Evolutionary conservation across 2,329 filamentous ascomycete genomes (phyloP).

Genomic region (Xylariaceae sp.): DNA sequence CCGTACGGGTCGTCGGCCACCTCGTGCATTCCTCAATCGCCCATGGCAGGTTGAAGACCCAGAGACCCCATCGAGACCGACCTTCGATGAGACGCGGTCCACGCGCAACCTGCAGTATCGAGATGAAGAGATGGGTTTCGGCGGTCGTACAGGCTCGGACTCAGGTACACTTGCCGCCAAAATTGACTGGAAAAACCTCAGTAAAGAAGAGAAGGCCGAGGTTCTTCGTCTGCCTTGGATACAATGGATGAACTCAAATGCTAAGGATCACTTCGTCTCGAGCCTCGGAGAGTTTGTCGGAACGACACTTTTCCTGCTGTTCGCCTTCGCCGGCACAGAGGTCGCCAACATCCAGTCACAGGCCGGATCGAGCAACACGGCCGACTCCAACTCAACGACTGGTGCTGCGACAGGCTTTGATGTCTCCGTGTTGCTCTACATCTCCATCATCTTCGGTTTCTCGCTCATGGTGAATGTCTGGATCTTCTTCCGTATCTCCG

Average conservation of each 20-base stretch:
- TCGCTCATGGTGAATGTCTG: neutral
- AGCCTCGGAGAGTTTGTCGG: slow-evolving; percentile 35
- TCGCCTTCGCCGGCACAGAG: slow-evolving; percentile 37
- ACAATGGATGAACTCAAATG: slow-evolving; percentile 42
- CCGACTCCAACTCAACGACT: slow-evolving; percentile 12
- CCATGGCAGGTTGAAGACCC: neutral
- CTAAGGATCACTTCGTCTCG: slow-evolving; percentile 41
- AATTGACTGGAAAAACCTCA: slow-evolving; percentile 36
- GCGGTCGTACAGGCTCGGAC: neutral
- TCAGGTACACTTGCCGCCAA: neutral
- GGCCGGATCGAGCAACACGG: neutral
- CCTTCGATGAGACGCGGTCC: neutral
- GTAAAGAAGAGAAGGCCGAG: slow-evolving; percentile 35
- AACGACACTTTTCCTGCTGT: slow-evolving; percentile 40
- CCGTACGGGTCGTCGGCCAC: neutral
- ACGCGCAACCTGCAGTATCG: neutral
- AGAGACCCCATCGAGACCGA: neutral
- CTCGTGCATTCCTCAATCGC: neutral
- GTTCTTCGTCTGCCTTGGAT: slow-evolving; percentile 41
- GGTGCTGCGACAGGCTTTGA: slow-evolving; percentile 6
- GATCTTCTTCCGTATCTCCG: slow-evolving; percentile 35
- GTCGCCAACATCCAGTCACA: slow-evolving; percentile 32
- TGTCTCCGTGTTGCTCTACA: slow-evolving; percentile 24
- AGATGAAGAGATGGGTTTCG: neutral
- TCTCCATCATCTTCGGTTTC: slow-evolving; percentile 28